These are phyloP conservation scores for Eucalyptus microcorys DNA, from an alignment of 345 rosid species.

Conservation along the genomic window DNA sequence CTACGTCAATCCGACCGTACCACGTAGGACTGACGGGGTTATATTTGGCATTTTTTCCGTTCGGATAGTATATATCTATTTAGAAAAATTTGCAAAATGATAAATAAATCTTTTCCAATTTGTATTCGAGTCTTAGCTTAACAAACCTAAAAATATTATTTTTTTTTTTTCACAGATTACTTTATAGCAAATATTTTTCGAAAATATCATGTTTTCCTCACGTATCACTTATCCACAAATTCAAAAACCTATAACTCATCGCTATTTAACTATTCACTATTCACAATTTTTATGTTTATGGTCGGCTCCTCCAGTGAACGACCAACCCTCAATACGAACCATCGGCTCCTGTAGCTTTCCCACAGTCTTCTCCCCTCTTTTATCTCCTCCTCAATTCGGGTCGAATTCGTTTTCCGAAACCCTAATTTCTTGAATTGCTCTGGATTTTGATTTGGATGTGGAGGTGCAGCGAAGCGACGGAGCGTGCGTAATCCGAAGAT, in stretches of 20 bases:
- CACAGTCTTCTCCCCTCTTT: neutral
- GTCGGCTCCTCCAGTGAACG: neutral
- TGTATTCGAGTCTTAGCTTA: neutral
- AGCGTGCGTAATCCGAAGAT: neutral
- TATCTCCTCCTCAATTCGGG: neutral
- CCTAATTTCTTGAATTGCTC: neutral
- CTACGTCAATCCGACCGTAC: fast-evolving
- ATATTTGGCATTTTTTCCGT: too few relatives aligned
- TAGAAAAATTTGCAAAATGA: neutral
- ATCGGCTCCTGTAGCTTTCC: neutral
- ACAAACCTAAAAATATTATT: too few relatives aligned
- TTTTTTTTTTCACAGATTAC: neutral
- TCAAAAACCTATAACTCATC: neutral
- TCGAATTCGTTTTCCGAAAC: neutral
- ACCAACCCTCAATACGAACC: neutral
- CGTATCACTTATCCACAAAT: neutral
- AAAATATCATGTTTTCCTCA: neutral
- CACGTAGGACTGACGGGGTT: fast-evolving
- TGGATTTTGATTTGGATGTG: neutral
- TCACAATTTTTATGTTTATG: neutral
- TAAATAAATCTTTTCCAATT: too few relatives aligned
- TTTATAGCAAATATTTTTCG: too few relatives aligned
- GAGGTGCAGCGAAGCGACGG: neutral
- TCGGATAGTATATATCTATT: fast-evolving
- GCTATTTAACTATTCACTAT: neutral